Evolutionary conservation across 148 eudicot genomes (phyloP), one percentile per base, ranked within the genome.

Genomic region (Nepenthes mirabilis): DNA sequence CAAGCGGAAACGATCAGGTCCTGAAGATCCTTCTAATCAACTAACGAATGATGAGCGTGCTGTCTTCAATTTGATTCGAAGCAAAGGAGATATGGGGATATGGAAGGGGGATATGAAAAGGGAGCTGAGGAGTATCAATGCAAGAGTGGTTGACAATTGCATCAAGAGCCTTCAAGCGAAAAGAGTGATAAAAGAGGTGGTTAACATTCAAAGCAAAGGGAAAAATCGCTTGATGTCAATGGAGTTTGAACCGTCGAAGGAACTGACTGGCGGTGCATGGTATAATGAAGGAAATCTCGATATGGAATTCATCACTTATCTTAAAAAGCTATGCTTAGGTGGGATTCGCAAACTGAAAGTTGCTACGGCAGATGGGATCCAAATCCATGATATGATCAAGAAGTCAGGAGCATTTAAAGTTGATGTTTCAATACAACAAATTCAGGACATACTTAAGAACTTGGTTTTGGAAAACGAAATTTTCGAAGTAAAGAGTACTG

Each of bases 241-340:
- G 1, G 95, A 93, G 66, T 80, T 83, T 57, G 81, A 86, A 66
- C 87, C 96, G 5, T 80, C 96, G 0, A 72, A 60, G 43, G 87
- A 80, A 55, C 37, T 89, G 11, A 83, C 85, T 2, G 96, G 99
- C 13, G 99, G 95, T 34, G 73, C 60, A 14, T 93, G 91, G 91
- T 88, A 83, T 64, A 68, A 56, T 0, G 83, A 77, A 4, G 96
- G 96, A 45, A 47, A 67, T 1, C 83, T 93, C 9, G 87, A 88
- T 65, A 55, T 1, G 8, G 75, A 61, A 0, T 66, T 72, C 64
- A 79, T 88, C 6, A 58, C 13, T 0, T 14, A 1, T 5, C 74
- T 88, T 4, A 79, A 53, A 63, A 14, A 34, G 3, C 1, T 58
- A 1, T 76, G 81, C 72, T 35, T 14, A 11, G 50, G 33, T 50